Evolutionary conservation across 2,329 filamentous ascomycete species (phyloP), one percentile per base, ranked within the genome.

Genomic region (Ascochyta koolunga): DNA sequence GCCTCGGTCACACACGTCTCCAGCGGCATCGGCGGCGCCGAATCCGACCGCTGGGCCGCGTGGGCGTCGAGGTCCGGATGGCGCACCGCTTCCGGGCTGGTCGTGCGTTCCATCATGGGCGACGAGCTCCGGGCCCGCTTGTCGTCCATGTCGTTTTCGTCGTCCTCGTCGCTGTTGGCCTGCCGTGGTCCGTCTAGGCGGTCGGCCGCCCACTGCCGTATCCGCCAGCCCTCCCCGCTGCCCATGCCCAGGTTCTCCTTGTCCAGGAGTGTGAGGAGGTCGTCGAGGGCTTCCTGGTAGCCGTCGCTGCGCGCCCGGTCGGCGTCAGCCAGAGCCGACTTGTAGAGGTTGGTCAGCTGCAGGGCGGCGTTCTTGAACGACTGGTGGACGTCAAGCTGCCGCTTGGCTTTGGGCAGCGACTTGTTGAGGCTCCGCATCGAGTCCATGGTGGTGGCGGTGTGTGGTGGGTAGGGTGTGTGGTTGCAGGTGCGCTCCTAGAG

Each of bases 281-380:
- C 93, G 60, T 97, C 91, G 32, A 99, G 80, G 32, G 93, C 96
- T 70, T 98, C 93, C 73, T 97, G 93, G 67, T 97, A 98, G 22
- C 95, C 95, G 33, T 93, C 88, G 44, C 85, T 79, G 43, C 90
- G 86, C 40, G 91, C 87, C 67, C 88, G 87, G 43, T 88, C 82
- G 72, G 95, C 88, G 42, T 90, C 89, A 27, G 86, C 82, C 11
- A 90, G 89, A 3, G 93, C 93, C 33, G 88, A 93, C 77, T 96
- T 97, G 80, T 98, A 98, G 13, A 99, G 86, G 69, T 96, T 96
- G 41, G 95, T 98, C 50, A 98, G 93, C 5, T 92, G 96, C 29
- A 97, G 82, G 18, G 95, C 95, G 29, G 95, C 95, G 15, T 89
- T 87, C 75, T 92, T 95, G 82, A 99, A 99, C 54, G 91, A 88